Evolutionary conservation across 2,329 filamentous ascomycete species (phyloP).

Genomic region (Huntiella moniliformis): DNA sequence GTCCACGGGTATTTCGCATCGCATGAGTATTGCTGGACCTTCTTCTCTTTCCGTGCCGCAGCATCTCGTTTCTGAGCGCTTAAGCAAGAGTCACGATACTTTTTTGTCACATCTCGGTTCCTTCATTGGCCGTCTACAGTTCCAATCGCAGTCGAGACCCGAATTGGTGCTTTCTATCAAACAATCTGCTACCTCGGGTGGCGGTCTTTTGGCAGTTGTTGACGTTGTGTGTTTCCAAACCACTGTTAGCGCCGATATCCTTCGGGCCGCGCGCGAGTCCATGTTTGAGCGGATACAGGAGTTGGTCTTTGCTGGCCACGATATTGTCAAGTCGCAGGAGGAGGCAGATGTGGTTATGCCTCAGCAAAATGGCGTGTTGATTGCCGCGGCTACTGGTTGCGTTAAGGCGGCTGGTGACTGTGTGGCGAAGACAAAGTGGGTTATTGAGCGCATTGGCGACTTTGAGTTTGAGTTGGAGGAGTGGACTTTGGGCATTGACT

Average conservation of each 20-base stretch:
- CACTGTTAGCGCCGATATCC: constrained; percentile 41
- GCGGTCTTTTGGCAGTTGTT: constrained; percentile 58
- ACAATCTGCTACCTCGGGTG: constrained; percentile 66
- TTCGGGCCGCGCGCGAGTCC: constrained; percentile 49
- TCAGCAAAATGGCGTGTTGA: constrained; percentile 55
- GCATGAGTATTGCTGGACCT: constrained; percentile 56
- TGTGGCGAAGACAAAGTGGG: constrained; percentile 64
- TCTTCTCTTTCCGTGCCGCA: constrained; percentile 39
- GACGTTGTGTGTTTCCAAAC: constrained; percentile 70
- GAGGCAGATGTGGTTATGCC: constrained; percentile 65
- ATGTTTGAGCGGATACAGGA: constrained; percentile 70
- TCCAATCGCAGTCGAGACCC: constrained; percentile 77
- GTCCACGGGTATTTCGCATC: constrained; percentile 45
- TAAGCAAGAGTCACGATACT: constrained; percentile 64
- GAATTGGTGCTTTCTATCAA: constrained; percentile 69
- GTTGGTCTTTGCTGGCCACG: constrained; percentile 61
- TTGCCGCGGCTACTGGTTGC: constrained; percentile 66
- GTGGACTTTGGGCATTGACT: constrained; percentile 33
- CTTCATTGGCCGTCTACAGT: constrained; percentile 74
- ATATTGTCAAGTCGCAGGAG: constrained; percentile 52
- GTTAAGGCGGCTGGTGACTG: constrained; percentile 84
- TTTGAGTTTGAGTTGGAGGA: constrained; percentile 65
- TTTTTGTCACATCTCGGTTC: constrained; percentile 83
- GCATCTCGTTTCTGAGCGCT: constrained; percentile 65
- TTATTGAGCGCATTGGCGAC: constrained; percentile 77